These are phyloP conservation scores for Limonomyces culmigenus DNA, from an alignment of 1,284 basidiomycete genomes.

Conservation along the genomic window DNA sequence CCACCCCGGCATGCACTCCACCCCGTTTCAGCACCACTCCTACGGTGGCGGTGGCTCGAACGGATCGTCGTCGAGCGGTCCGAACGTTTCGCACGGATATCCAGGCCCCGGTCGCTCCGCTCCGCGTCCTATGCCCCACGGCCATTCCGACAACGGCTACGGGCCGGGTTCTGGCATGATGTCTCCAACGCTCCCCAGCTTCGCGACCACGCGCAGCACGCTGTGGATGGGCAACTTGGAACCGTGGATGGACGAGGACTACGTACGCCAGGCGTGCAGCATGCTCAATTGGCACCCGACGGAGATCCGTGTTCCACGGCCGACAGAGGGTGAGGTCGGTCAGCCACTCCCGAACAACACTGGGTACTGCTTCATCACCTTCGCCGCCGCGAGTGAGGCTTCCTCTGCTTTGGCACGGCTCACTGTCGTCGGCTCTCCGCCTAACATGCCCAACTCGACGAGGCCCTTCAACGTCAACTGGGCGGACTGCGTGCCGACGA, in stretches of 20 bases:
- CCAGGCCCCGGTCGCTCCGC: no score
- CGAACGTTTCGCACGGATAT: no score
- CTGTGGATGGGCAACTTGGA: slow-evolving; percentile 75
- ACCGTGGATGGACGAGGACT: slow-evolving; percentile 87
- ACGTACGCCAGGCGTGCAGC: slow-evolving; percentile 64
- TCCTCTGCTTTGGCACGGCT: slow-evolving; percentile 56
- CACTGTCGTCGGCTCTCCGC: slow-evolving; percentile 25
- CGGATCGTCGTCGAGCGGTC: no score
- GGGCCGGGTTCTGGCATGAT: no score
- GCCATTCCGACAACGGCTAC: no score
- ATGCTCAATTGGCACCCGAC: slow-evolving; percentile 68
- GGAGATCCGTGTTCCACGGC: slow-evolving; percentile 51
- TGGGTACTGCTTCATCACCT: slow-evolving; percentile 77
- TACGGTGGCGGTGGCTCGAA: no score
- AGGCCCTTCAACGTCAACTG: slow-evolving; percentile 66
- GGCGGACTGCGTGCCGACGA: slow-evolving; percentile 46
- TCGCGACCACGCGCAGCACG: slow-evolving; percentile 29
- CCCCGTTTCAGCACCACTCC: no score
- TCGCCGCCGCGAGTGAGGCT: slow-evolving; percentile 56
- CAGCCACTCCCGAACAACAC: slow-evolving; percentile 47
- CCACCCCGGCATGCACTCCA: no score
- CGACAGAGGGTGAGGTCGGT: slow-evolving; percentile 41
- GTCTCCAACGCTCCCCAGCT: no score
- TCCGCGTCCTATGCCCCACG: no score
- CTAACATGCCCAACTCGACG: slow-evolving; percentile 64